Evolutionary conservation across 768 basidiomycete genomes (phyloP), one percentile per base, ranked within the genome.

Genomic region (Coprinopsis cinerea): DNA sequence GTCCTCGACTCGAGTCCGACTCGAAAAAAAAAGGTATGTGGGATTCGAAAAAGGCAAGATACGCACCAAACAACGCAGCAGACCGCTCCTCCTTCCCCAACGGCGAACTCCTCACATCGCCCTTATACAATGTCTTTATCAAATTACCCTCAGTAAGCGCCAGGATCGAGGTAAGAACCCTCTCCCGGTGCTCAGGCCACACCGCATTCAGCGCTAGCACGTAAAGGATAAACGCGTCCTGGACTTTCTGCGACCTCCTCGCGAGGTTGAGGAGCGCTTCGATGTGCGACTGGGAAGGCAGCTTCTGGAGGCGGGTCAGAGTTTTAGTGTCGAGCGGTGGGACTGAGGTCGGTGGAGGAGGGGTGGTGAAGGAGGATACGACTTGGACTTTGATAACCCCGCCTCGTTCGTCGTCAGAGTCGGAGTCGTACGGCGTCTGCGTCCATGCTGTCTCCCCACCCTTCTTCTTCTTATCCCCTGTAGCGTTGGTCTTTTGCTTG

Each of bases 71-170:
- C 4, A 60, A 35, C 26, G 53, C 56, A 4, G 47, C 54, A 15
- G 61, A 58, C 35, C 57, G 57, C 42, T 75, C 77, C 17, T 84
- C 79, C 36, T 73, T 74, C 9, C 89, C 88, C 13, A 93, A 67
- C 4, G 76, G 67, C 3, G 81, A 76, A 13, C 71, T 57, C 23
- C 88, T 70, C 1, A 92, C 81, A 36, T 78, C 79, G 0, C 74
- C 74, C 1, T 89, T 71, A 60, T 84, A 94, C 25, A 93, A 65
- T 60, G 91, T 87, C 39, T 87, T 75, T 3, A 93, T 74, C 5
- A 93, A 64, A 0, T 83, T 78, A 0, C 82, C 76, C 2, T 76
- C 73, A 4, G 74, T 62, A 41, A 76, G 55, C 57, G 70, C 66
- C 13, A 79, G 68, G 0, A 81, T 69, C 1, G 69, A 67, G 26